These are phyloP conservation scores for Aspergillus brasiliensis DNA, from an alignment of 2,329 filamentous ascomycete species.

Conservation along the genomic window DNA sequence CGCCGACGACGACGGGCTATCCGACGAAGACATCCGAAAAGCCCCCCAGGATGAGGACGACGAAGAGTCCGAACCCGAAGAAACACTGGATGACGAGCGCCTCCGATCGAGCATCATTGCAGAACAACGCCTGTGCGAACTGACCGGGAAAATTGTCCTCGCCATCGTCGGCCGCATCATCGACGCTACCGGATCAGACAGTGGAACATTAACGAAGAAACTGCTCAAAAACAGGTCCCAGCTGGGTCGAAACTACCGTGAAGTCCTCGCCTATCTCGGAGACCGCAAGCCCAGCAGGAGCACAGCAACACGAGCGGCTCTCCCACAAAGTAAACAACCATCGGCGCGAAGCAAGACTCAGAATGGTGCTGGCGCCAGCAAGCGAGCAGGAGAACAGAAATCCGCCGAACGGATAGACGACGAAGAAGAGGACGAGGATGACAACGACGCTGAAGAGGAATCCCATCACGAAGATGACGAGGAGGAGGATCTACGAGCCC, in stretches of 20 bases:
- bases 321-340: constrained; percentile 39
- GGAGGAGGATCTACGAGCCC: constrained; percentile 19
- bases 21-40: constrained; percentile 64
- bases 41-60: constrained; percentile 53
- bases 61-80: constrained; percentile 36
- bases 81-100: constrained; percentile 52
- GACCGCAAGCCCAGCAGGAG: constrained; percentile 54
- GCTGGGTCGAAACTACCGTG: constrained; percentile 82
- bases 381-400: constrained; percentile 28
- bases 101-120: constrained; percentile 70
- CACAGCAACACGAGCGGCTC: constrained; percentile 17
- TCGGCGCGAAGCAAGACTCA: constrained; percentile 15
- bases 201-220: constrained; percentile 67
- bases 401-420: constrained; percentile 48
- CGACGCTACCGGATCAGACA: constrained; percentile 62
- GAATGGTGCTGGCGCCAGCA: constrained; percentile 19
- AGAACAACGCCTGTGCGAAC: constrained; percentile 82
- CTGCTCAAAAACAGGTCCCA: constrained; percentile 77
- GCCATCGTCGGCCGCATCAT: constrained; percentile 75
- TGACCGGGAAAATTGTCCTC: constrained; percentile 82
- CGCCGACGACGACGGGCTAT: constrained; percentile 72
- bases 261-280: constrained; percentile 79
- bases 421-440: constrained; percentile 45
- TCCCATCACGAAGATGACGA: constrained; percentile 32
- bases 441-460: constrained; percentile 19